Base-by-base conservation (phyloP, 179 eudicot species). In the Vitellaria paradoxa region DNA sequence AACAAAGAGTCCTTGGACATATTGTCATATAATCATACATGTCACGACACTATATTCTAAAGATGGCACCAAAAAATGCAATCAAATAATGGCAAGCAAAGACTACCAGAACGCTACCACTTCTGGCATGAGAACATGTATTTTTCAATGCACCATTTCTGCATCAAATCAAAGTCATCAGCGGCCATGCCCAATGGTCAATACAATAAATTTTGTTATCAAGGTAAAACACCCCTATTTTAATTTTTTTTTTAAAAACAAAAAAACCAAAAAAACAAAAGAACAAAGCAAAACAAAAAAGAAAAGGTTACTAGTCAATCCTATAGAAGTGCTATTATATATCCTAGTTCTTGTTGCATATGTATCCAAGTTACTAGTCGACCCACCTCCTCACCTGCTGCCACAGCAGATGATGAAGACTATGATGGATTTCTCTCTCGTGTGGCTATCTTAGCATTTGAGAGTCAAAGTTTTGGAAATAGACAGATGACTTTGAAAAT, bases 141-240 rank as follows among this genome's bases (percentile, higher is more conserved):
- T 56, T 87, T 91, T 55, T 74, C 63, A 70, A 93, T 94, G 86
- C 99, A 96, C 7, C 84, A 53, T 77, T 93, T 96, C 90, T 96
- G 98, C 79, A 96, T 92, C 86, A 90, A 83, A 59, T 88, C 96
- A 80, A 59, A 82, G 79, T 96, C 97, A 87, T 87, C 98, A 93
- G 94, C 79, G 83, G 57, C 72, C 66, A 78, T 74, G 69, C 52
- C 65, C 23, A 37, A 12, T 47, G 26, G 67, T 26, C 12, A 45
- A 69, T 67, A 17, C 12, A 67, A 50, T 30, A 56, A 72, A 71
- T 6, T 49, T 15, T 18, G 18, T 7, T 71, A 30, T 9, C 11
- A 21, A 68, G 24, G 45, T 5, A 60, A 71, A 30, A 46, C 17
- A 69, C 21, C 71, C 30, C 4, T 18, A 6, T 5, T 37, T 4